These are phyloP conservation scores for Fusarium sp. DNA, from an alignment of 2,329 filamentous ascomycete species.

Conservation along the genomic window DNA sequence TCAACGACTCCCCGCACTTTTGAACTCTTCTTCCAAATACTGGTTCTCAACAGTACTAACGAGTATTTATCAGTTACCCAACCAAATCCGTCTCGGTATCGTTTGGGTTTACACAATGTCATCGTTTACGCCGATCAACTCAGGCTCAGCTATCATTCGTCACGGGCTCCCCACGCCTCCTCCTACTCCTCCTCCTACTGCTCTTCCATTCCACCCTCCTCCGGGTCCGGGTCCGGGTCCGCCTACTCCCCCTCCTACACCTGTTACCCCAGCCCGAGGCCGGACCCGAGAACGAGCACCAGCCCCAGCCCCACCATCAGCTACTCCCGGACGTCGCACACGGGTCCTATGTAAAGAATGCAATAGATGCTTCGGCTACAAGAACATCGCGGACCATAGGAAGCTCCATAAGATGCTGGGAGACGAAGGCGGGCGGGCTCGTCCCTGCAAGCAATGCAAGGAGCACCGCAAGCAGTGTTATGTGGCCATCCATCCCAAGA, in stretches of 20 bases:
- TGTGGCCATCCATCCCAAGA: not conserved
- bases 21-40: not conserved
- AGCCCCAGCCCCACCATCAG: not conserved
- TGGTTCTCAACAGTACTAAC: not conserved
- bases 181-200: not conserved
- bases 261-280: not conserved
- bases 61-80: not conserved
- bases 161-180: not conserved
- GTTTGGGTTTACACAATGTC: not conserved
- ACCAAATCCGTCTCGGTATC: not conserved
- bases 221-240: too few relatives aligned
- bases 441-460: not conserved
- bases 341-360: fast-evolving
- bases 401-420: not conserved
- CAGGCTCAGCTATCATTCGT: too few relatives aligned
- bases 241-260: not conserved
- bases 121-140: not conserved
- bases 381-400: not conserved
- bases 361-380: not conserved
- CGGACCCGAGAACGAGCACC: not conserved
- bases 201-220: too few relatives aligned
- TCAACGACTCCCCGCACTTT: not conserved
- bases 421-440: not conserved
- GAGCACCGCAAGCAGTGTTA: not conserved
- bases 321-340: not conserved